phyloP scores from a whole-genome alignment of 371 early-diverging fungal species.

The Rhizopus arrhizus region DNA sequence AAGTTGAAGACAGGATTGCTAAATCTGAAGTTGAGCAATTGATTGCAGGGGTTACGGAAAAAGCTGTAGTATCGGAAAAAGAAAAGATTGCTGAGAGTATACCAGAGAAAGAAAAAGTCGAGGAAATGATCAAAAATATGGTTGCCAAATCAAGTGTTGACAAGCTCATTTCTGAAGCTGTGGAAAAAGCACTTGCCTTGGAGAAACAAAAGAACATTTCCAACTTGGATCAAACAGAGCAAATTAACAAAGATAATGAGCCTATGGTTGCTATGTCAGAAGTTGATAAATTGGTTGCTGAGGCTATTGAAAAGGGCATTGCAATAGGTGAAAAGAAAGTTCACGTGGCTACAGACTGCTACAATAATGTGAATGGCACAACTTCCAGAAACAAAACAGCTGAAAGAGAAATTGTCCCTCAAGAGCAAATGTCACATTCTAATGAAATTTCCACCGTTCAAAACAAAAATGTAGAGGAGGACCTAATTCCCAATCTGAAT shows the following conservation, averaged over 20 bases:
- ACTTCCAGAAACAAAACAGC: background rate
- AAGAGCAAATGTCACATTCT: background rate
- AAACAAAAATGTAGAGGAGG: constrained; percentile 9
- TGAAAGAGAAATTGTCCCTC: background rate
- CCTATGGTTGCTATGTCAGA: background rate
- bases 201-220: constrained; percentile 3
- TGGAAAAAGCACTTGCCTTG: background rate
- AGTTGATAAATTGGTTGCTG: constrained; percentile 2
- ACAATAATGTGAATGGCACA: too few relatives aligned
- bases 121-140: constrained; percentile 3
- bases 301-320: constrained; percentile 3
- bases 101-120: constrained; percentile 3
- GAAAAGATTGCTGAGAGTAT: background rate
- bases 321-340: background rate
- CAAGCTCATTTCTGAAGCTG: background rate
- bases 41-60: constrained; percentile 12
- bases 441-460: constrained; percentile 47
- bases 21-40: background rate
- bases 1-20: background rate
- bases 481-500: background rate
- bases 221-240: background rate
- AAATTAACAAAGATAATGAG: background rate
- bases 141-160: constrained; percentile 14
- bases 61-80: background rate
- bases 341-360: background rate